Percentiles rank a stretch among this genome's conserved stretches.
Evolutionary conservation across 1,139 yeast genomes (phyloP).

Genomic region (Saccharomyces pastorianus): DNA sequence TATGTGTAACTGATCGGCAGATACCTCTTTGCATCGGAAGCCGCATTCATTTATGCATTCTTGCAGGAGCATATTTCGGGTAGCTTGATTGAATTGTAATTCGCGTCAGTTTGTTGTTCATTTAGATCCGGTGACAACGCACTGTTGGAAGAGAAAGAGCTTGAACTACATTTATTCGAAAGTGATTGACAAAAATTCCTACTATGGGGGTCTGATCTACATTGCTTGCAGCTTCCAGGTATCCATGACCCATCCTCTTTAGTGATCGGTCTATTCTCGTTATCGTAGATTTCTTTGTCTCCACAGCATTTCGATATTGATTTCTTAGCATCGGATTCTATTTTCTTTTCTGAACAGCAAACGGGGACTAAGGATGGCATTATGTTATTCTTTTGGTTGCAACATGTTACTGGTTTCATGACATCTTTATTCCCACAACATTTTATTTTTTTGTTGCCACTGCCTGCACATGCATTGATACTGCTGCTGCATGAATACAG

Average conservation of each 20-base stretch:
- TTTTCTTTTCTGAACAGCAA: neutral
- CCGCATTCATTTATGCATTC: neutral
- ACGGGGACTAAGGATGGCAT: neutral
- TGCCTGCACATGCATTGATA: neutral
- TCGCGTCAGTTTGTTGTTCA: neutral
- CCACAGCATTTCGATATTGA: neutral
- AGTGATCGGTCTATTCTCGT: neutral
- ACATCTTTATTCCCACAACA: neutral
- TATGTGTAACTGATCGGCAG: slow-evolving; percentile 12
- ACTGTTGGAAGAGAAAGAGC: neutral
- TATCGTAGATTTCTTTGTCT: neutral
- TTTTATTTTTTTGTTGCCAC: neutral
- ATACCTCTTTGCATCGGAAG: neutral
- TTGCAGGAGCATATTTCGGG: neutral
- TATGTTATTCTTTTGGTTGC: neutral
- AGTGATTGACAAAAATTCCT: slow-evolving; percentile 11
- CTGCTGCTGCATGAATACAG: neutral
- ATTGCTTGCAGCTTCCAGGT: slow-evolving; percentile 81
- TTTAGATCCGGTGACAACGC: neutral
- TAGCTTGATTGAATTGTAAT: neutral
- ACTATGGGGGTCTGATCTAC: slow-evolving; percentile 32
- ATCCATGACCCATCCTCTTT: slow-evolving; percentile 38
- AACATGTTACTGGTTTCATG: neutral
- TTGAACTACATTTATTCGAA: slow-evolving; percentile 2
- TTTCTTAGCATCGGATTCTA: neutral